Evolutionary conservation across 768 basidiomycete species (phyloP).

Genomic region (Mycena galopus): DNA sequence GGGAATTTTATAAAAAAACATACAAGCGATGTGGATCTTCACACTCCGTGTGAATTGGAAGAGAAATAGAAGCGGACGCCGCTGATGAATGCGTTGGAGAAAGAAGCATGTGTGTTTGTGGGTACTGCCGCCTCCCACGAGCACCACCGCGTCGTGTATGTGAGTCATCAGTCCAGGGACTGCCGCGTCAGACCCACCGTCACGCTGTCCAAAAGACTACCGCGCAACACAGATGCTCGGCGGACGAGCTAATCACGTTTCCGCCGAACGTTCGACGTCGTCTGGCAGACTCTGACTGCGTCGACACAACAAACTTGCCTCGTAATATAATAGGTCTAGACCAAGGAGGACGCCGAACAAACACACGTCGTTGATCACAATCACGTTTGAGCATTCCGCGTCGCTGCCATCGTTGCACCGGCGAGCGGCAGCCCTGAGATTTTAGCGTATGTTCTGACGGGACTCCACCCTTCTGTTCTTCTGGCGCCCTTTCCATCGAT

Average conservation of each 20-base stretch:
- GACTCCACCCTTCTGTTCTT: constrained; percentile 5
- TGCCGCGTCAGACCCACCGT: too few relatives aligned
- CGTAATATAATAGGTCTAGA: not conserved
- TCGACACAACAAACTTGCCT: not conserved
- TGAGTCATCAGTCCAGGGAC: too few relatives aligned
- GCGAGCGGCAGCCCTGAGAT: constrained; percentile 2
- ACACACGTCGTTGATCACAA: not conserved
- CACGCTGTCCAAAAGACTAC: too few relatives aligned
- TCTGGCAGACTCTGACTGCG: not conserved
- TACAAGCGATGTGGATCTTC: too few relatives aligned
- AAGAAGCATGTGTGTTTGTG: too few relatives aligned
- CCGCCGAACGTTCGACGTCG: not conserved
- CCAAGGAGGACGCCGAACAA: not conserved
- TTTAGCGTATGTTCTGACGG: not conserved
- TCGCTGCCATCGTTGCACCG: not conserved
- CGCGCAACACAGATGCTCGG: too few relatives aligned
- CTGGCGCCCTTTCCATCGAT: not conserved
- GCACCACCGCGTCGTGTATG: too few relatives aligned
- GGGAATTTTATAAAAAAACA: too few relatives aligned
- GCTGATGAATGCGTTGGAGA: too few relatives aligned
- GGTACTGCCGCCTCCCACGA: too few relatives aligned
- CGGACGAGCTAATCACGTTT: not conserved
- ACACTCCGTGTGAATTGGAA: too few relatives aligned
- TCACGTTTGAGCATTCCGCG: not conserved
- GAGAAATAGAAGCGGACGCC: too few relatives aligned